Percentiles rank a stretch among this genome's conserved stretches.
These are phyloP conservation scores for Pseudopithomyces maydicus DNA, from an alignment of 2,329 filamentous ascomycete species.

Conservation along the genomic window DNA sequence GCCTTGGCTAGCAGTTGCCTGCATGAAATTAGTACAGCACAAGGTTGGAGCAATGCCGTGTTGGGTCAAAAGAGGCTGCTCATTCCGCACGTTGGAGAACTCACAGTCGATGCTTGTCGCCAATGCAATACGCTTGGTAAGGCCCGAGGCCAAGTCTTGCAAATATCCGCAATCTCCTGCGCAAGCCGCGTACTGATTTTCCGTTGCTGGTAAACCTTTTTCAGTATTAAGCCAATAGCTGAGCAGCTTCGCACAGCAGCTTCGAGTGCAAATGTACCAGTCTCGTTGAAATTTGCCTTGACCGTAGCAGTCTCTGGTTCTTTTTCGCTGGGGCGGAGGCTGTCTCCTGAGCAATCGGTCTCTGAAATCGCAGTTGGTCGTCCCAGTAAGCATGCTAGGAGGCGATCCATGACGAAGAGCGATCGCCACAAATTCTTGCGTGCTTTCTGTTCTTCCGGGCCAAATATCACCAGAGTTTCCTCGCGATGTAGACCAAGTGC, in stretches of 20 bases:
- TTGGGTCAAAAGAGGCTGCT: too few relatives aligned
- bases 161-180: conserved; percentile 61
- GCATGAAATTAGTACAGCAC: too few relatives aligned
- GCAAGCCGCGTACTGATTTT: conserved; percentile 64
- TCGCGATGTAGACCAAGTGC: conserved; percentile 66
- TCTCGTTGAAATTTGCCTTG: conserved; percentile 33
- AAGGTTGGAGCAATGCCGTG: too few relatives aligned
- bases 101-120: conserved; percentile 52
- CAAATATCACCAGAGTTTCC: conserved; percentile 62
- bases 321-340: conserved; percentile 39
- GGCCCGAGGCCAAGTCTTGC: conserved; percentile 58
- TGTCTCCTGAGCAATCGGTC: conserved; percentile 63
- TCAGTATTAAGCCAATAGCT: conserved; percentile 63
- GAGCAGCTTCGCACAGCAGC: conserved; percentile 63
- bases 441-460: conserved; percentile 50
- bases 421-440: conserved; percentile 68
- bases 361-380: conserved; percentile 66
- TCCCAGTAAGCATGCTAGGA: conserved; percentile 66
- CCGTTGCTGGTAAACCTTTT: conserved; percentile 63
- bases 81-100: too few relatives aligned
- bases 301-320: conserved; percentile 21
- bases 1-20: conserved; percentile 51
- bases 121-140: conserved; percentile 57
- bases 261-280: conserved; percentile 54
- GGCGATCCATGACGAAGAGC: conserved; percentile 67